Base-by-base conservation (phyloP, 208 protist species). In the Leishmania gerbilli region DNA sequence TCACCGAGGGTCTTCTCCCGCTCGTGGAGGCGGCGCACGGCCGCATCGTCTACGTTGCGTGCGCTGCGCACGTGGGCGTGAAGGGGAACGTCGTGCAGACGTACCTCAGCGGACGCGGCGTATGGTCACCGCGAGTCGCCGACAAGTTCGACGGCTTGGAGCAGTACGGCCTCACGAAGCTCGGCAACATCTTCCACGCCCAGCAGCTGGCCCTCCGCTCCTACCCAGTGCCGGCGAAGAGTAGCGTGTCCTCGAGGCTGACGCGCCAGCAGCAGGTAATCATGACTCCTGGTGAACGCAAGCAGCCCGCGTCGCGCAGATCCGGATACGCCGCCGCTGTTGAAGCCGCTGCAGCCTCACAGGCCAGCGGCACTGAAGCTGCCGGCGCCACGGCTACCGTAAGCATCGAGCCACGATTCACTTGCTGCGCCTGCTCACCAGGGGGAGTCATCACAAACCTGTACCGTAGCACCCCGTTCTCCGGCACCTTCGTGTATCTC, bases 141-240 rank as follows among this genome's bases (percentile, higher is more conserved):
- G 76, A 91, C 77, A 83, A 88, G 82, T 95, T 94, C 83, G 90
- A 97, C 69, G 91, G 87, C 9, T 77, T 95, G 13, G 92, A 97
- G 87, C 93, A 95, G 90, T 95, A 95, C 81, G 93, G 91, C 34
- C 92, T 97, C 78, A 95, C 93, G 67, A 95, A 97, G 85, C 91
- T 95, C 13, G 91, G 91, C n/a, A 94, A 91, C 75, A 95, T 95
- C 60, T 95, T 94, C 53, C 91, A 95, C 84, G 90, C 92, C 17
- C 92, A 95, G 84, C 88, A 95, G 64, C 87, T 95, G 51, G 94
- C 94, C 31, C 47, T 88, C n/a, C 85, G 92, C 47, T 90, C 92
- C 3, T 97, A 93, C 80, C 84, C 83, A 37, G 67, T 82, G 75
- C 77, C 67, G 9, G 62, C 77, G 19, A 80, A 82, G 51, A 51